Base-by-base conservation (phyloP, 2,329 filamentous ascomycete genomes). In the Pezicula radicicola region DNA sequence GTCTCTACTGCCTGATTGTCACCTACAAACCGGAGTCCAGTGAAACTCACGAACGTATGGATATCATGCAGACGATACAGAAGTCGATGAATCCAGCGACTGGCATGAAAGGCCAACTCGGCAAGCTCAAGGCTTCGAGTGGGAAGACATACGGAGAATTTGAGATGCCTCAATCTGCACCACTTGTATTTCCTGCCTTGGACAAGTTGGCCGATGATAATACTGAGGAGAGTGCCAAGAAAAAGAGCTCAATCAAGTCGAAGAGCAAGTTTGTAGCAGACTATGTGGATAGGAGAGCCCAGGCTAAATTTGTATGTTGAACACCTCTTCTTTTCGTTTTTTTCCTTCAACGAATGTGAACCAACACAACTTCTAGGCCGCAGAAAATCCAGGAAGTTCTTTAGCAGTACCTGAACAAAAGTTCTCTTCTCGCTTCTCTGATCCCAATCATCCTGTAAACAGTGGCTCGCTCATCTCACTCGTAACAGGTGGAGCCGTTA, bases 1-100 rank as follows among this genome's bases (percentile, higher is more conserved):
- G 81, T 0, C 70, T 85, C 0, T 79, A 76, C 64, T 76, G 72
- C 53, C 67, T 80, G 18, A 70, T 86, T 36, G 74, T 84, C 67
- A 76, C 76, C 1, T 83, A 74, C 66, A 76, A 76, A 48, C 74
- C 76, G 0, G 70, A 73, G 9, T 60, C 60, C 6, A 52, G 40
- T 9, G 19, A 41, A 12, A 50, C 48, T 4, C 51, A 60, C 21
- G 48, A 60, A 55, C 37, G 53, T 6, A 55, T 72, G 30, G 64
- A 70, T 50, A 62, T 73, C 42, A 67, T 68, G 42, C 56, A 69
- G 39, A 66, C 67, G 0, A 70, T 70, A 5, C 57, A 66, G 21
- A 70, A 70, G 45, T 66, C 63, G 10, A 67, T 58, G 62, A 50
- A 63, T 10, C 51, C 54, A 13, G 54, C 54, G 2, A 54, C 55